Conservation (phyloP, 805 yeast genomes). For the Candida ulmi region DNA sequence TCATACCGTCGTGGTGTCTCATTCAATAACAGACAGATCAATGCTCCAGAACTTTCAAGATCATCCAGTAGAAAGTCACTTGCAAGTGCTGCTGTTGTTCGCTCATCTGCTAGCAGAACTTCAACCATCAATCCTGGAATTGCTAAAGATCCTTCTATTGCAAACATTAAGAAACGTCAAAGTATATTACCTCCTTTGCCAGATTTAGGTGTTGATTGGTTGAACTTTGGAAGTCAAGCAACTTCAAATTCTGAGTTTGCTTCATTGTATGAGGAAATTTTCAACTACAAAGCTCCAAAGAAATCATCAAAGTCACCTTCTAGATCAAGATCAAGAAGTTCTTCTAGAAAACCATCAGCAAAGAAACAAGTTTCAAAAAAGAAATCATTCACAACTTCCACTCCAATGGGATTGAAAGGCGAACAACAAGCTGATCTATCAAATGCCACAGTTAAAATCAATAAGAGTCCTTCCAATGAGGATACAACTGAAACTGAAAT, state of each 20-base stretch:
- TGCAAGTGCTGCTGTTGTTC: constrained; percentile 3
- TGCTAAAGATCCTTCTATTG: not conserved
- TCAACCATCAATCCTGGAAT: not conserved
- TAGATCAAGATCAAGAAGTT: not conserved
- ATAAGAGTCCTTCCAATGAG: too few relatives aligned
- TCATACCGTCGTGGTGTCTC: constrained; percentile 27
- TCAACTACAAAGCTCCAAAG: constrained; percentile 14
- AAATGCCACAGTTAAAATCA: too few relatives aligned
- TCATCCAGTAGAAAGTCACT: constrained; percentile 21
- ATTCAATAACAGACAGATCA: constrained; percentile 20
- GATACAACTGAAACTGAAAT: too few relatives aligned
- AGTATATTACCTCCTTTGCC: constrained; percentile 26
- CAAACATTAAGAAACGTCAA: constrained; percentile 14
- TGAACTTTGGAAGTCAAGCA: constrained; percentile 13
- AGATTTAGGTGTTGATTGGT: constrained; percentile 20
- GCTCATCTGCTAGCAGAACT: not conserved
- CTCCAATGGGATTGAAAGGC: constrained; percentile 1
- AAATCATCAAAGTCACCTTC: not conserved
- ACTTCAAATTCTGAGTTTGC: constrained; percentile 23
- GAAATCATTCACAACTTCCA: constrained; percentile 1
- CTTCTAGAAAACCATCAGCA: constrained; percentile 5
- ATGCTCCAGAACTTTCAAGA: constrained; percentile 12
- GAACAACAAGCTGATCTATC: not conserved
- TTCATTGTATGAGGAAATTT: constrained; percentile 24
- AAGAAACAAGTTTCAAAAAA: constrained; percentile 5